These are phyloP conservation scores for Colletotrichum falcatum DNA, from an alignment of 2,329 filamentous ascomycete species.

Conservation along the genomic window DNA sequence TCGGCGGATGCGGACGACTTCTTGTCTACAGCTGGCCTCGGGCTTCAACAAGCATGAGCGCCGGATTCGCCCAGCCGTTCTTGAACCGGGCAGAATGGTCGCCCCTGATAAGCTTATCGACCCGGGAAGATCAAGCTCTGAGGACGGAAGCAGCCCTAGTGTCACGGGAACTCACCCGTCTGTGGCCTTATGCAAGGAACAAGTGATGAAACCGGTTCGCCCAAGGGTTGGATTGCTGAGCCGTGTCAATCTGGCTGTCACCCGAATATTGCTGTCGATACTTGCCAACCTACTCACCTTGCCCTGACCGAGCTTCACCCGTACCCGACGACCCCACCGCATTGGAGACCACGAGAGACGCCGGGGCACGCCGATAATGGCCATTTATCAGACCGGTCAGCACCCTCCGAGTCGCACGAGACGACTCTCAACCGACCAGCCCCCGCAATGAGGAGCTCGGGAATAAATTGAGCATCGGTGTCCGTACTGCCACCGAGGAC, in stretches of 20 bases:
- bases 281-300: slow-evolving; percentile 9
- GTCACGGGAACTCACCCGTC: slow-evolving; percentile 30
- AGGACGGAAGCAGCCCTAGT: slow-evolving; percentile 10
- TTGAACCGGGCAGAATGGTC: slow-evolving; percentile 11
- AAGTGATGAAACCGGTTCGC: slow-evolving; percentile 17
- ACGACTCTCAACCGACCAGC: not conserved
- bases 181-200: slow-evolving; percentile 40
- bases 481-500: not conserved
- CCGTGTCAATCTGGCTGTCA: slow-evolving; percentile 8
- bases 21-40: slow-evolving; percentile 5
- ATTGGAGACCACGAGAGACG: not conserved
- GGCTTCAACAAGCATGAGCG: not conserved
- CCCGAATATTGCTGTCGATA: not conserved
- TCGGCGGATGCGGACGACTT: not conserved
- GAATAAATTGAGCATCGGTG: not conserved
- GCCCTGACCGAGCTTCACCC: slow-evolving; percentile 33
- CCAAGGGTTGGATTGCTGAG: slow-evolving; percentile 25
- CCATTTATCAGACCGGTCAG: not conserved
- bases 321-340: not conserved
- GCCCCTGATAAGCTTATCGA: slow-evolving; percentile 38
- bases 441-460: not conserved
- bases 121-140: slow-evolving; percentile 7
- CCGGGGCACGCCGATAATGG: not conserved
- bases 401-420: not conserved
- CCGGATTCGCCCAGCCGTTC: slow-evolving; percentile 8